A percentile compares a stretch with the other conserved stretches of the same genome.
phyloP scores from a whole-genome alignment of 192 early-diverging fungal species.

The Coemansia umbellata region DNA sequence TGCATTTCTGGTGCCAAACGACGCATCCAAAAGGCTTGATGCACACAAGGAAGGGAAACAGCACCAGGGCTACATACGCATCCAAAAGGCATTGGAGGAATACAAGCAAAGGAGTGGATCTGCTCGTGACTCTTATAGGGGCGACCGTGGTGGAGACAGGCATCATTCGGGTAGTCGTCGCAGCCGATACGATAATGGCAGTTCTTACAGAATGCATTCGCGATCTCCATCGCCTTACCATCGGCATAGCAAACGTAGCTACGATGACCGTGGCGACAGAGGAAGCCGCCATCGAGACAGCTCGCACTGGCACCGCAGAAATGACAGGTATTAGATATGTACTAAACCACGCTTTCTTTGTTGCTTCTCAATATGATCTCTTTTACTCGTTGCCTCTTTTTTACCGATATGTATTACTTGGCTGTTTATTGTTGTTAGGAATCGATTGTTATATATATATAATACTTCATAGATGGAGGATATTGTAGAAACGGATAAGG shows the following conservation, averaged over 20 bases:
- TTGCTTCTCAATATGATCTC: no score
- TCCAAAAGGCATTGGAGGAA: conserved; percentile 71
- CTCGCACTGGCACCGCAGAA: conserved; percentile 23
- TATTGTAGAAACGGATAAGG: no score
- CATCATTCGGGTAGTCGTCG: conserved; percentile 9
- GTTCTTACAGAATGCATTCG: conserved; percentile 1
- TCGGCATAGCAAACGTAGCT: conserved; percentile 4
- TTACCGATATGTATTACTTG: no score
- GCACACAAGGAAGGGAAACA: conserved; percentile 83
- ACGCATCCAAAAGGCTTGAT: conserved; percentile 74
- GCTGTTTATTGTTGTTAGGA: no score
- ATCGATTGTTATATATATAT: no score
- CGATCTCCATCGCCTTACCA: conserved; percentile 25
- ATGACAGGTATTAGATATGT: conserved; percentile 12
- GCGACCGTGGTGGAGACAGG: conserved; percentile 15
- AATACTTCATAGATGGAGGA: background rate
- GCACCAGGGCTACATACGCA: conserved; percentile 75
- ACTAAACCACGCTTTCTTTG: background rate
- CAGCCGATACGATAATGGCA: conserved; percentile 7
- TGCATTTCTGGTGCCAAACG: conserved; percentile 78
- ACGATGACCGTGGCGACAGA: conserved; percentile 3
- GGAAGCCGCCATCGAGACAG: conserved; percentile 12
- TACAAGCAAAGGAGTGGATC: conserved; percentile 32
- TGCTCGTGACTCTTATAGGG: conserved; percentile 4
- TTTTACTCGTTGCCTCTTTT: no score